Base-by-base conservation (phyloP, 331 rosid species). In the Arachis monticola region DNA sequence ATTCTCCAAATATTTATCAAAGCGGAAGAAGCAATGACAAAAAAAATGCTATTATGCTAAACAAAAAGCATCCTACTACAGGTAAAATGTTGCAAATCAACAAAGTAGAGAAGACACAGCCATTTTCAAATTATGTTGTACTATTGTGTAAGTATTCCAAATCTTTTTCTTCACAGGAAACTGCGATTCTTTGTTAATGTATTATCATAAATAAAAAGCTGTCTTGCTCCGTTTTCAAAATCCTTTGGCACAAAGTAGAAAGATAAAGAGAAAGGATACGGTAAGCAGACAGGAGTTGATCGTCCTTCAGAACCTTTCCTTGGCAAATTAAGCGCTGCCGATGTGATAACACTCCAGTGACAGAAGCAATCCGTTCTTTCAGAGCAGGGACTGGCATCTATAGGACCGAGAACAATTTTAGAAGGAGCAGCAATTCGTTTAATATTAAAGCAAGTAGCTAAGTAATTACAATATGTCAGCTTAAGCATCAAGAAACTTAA, bases 361-460 rank as follows among this genome's bases (percentile, higher is more conserved):
- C 86, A 84, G 93, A 85, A 74, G 97, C 98, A 93, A 93, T 89
- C 80, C 88, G 96, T 72, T 89, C 98, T 84, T 93, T 93, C 85
- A 93, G 70, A 69, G 85, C 97, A 77, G 98, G 97, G 76, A 93
- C 97, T 40, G 98, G 90, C 98, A 93, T 85, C 98, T 93, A 84
- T 82, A 86, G 45, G 76, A 67, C 74, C 75, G 53, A 74, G 70
- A 38, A 77, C 46, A 65, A n/a, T 5, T 38, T 53, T 27, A 58
- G 46, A 65, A 9, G 63, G 69, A 22, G 73, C 11, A 32, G 22
- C 27, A 77, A 44, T 8, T 27, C 50, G 67, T 69, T 64, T 77
- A 50, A 64, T 59, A 17, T 42, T 42, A 31, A 65, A 51, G 41
- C 55, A 52, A 4, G 64, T 31, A 66, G 41, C n/a, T 8, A 7